Percentiles rank a stretch among this genome's conserved stretches.
These are phyloP conservation scores for Cephaloascus albidus DNA, from an alignment of 805 yeast species.

Conservation along the genomic window DNA sequence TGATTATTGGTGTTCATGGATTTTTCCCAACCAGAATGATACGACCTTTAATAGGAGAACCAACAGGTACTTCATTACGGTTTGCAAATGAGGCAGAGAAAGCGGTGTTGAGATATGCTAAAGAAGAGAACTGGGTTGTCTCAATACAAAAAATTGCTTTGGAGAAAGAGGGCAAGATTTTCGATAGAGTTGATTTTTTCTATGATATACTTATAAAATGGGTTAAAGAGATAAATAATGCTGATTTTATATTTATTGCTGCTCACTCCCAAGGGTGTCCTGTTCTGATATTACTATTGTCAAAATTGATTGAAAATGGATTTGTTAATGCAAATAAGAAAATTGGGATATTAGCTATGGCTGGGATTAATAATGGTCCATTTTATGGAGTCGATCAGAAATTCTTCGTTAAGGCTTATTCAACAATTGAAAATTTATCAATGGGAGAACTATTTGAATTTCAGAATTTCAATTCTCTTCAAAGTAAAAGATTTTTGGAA, in stretches of 20 bases:
- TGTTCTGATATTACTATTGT: conserved; percentile 73
- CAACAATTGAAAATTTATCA: conserved; percentile 84
- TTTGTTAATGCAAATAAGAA: conserved; percentile 26
- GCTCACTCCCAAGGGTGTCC: conserved; percentile 97
- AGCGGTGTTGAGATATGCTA: conserved; percentile 56
- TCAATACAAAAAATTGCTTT: conserved; percentile 81
- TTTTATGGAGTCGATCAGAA: conserved; percentile 84
- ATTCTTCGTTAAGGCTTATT: conserved; percentile 76
- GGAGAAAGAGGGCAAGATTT: conserved; percentile 87
- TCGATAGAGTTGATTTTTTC: conserved; percentile 78
- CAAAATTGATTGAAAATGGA: conserved; percentile 60
- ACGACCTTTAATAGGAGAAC: conserved; percentile 85
- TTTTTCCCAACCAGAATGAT: conserved; percentile 86
- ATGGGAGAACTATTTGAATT: conserved; percentile 81
- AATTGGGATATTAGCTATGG: conserved; percentile 83
- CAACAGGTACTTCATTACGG: conserved; percentile 89
- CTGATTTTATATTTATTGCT: conserved; percentile 86
- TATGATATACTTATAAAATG: conserved; percentile 64
- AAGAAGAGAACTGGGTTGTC: conserved; percentile 28
- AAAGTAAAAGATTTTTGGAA: conserved; percentile 62
- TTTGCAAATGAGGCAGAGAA: conserved; percentile 87
- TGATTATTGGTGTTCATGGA: conserved; percentile 92
- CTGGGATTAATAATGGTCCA: conserved; percentile 93
- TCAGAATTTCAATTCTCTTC: conserved; percentile 65
- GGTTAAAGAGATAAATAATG: conserved; percentile 44